Evolutionary conservation across 1,284 basidiomycete genomes (phyloP), one percentile per base, ranked within the genome.

Genomic region (Cystobasidium pallidum): DNA sequence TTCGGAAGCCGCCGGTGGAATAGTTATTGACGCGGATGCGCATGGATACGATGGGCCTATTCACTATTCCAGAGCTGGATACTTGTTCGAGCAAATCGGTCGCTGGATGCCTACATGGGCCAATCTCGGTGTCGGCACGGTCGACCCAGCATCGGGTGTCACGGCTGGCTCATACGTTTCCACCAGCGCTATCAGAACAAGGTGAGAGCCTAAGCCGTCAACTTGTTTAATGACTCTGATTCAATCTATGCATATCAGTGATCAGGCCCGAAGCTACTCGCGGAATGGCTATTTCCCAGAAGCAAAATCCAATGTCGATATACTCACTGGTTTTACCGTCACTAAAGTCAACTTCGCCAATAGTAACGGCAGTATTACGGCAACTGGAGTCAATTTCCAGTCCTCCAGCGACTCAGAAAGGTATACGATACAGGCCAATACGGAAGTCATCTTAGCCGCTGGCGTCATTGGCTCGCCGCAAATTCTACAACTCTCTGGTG

Each of bases 401-500:
- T 75, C 77, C 8, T 73, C 78, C 2, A 80, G 77, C 30, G 72
- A 74, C n/a, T 82, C 76, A 11, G 66, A 80, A 13, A 75, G 73
- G 19, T 83, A 83, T 76, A 83, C 83, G 2, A 82, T 85, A 45
- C 82, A 80, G 49, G 88, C 86, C 28, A 84, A 81, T 75, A 83
- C 83, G 75, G 87, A 88, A 76, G 86, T 88, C 41, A 84, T 89
- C 59, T 77, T 89, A n/a, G 81, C 84, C 19, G 86, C 85, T 34
- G 89, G 89, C 34, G 65, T 77, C 78, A 66, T 76, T 80, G 70
- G 80, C 75, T 75, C 76, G 4, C 78, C 78, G 32, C 76, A 73
- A 59, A 32, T 91, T 21, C 82, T 91, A 49, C 84, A 88, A 84
- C 82, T 87, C 10, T 89, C 88, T 71, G 90, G 90, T 74, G 84